phyloP scores from a whole-genome alignment of 73 alveolate species.

The Paramecium biaurelia region DNA sequence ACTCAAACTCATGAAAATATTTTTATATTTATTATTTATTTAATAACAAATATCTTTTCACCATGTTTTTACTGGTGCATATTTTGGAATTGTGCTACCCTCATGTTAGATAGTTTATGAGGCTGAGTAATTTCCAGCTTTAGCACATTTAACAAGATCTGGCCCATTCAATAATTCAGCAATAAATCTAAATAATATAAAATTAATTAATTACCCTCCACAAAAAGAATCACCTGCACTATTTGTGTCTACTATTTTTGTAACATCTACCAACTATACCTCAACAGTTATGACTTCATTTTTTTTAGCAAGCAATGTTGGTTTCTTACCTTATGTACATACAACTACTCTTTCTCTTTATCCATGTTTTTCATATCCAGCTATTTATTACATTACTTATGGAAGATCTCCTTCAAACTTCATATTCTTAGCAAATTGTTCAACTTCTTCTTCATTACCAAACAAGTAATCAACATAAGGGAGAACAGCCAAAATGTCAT shows the following conservation, averaged over 20 bases:
- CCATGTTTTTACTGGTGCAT: not conserved
- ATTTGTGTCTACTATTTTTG: conserved; percentile 85
- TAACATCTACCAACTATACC: conserved; percentile 58
- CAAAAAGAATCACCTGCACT: conserved; percentile 98
- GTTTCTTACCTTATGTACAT: conserved; percentile 80
- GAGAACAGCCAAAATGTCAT: conserved; percentile 57
- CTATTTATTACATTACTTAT: conserved; percentile 66
- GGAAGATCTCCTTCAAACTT: conserved; percentile 64
- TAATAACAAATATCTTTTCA: not conserved
- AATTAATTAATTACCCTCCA: conserved; percentile 75
- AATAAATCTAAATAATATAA: conserved; percentile 59
- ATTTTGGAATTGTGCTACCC: conserved; percentile 62
- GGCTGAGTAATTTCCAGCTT: conserved; percentile 64
- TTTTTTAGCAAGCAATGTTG: conserved; percentile 72
- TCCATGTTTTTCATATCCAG: conserved; percentile 52
- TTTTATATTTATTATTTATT: not conserved
- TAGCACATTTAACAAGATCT: conserved; percentile 67
- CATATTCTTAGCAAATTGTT: conserved; percentile 69
- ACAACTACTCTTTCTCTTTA: conserved; percentile 69
- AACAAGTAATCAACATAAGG: conserved; percentile 74
- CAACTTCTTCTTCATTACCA: conserved; percentile 85
- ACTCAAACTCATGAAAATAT: not conserved
- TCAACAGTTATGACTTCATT: conserved; percentile 56
- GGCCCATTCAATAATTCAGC: conserved; percentile 83
- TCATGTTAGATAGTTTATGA: conserved; percentile 56